Evolutionary conservation across 768 basidiomycete genomes (phyloP).

Genomic region (Hericium erinaceus): DNA sequence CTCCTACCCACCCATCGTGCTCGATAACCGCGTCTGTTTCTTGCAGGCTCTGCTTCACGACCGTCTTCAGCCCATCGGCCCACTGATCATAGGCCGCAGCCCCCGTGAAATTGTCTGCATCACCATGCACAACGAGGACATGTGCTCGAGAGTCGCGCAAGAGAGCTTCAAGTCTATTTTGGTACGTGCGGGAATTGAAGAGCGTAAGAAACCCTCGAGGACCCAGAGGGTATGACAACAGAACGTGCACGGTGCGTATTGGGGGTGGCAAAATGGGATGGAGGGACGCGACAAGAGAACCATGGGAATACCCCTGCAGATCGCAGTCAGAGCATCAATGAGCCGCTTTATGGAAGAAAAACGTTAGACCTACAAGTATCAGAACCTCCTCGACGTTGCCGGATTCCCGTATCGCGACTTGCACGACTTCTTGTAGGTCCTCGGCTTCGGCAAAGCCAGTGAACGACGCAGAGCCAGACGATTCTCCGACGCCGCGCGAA

Average conservation of each 20-base stretch:
- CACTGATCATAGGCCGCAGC: slow-evolving; percentile 45
- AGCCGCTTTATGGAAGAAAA: neutral
- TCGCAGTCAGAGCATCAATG: slow-evolving; percentile 4
- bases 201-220: slow-evolving; percentile 59
- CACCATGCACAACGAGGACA: slow-evolving; percentile 59
- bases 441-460: slow-evolving; percentile 62
- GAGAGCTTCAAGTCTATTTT: slow-evolving; percentile 39
- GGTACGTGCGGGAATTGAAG: slow-evolving; percentile 52
- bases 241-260: slow-evolving; percentile 50
- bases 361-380: slow-evolving; percentile 42
- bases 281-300: slow-evolving; percentile 62
- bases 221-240: slow-evolving; percentile 72
- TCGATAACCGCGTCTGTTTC: neutral
- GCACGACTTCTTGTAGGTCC: slow-evolving; percentile 56
- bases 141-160: slow-evolving; percentile 35
- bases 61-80: slow-evolving; percentile 30
- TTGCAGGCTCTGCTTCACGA: neutral
- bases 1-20: neutral
- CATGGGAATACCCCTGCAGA: slow-evolving; percentile 74
- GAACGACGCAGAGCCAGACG: slow-evolving; percentile 64
- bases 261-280: slow-evolving; percentile 40
- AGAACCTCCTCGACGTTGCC: slow-evolving; percentile 40
- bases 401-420: slow-evolving; percentile 39
- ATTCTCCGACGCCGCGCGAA: slow-evolving; percentile 67
- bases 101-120: slow-evolving; percentile 63